Base-by-base conservation (phyloP, 2,329 filamentous ascomycete species). In the Escovopsis sp. region DNA sequence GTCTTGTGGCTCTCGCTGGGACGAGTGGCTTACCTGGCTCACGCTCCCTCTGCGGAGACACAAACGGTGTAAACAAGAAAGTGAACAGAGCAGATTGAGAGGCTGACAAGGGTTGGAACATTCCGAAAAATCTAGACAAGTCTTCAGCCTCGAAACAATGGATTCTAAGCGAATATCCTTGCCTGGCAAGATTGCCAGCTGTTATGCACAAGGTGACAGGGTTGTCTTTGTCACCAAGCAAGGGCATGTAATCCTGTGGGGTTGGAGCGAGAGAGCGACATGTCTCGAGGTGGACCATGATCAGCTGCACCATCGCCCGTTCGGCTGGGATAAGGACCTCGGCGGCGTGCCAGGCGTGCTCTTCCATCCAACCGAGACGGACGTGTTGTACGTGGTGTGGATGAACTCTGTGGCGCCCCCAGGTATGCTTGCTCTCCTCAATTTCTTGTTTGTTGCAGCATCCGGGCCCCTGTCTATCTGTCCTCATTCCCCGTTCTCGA, bases 241-340 rank as follows among this genome's bases (percentile, higher is more conserved):
- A n/a, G 38, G 38, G 0, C 35, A 41, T 5, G 37, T 54, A 13
- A 23, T 52, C 19, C 12, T 39, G 13, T 53, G 47, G 36, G 28
- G 28, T 4, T 52, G 48, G 47, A 37, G 32, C 1, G 46, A 42
- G 2, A 40, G 32, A 3, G 38, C 43, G 2, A 30, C 28, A 0
- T 42, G 49, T 11, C 34, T 53, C 2, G 39, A 46, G 12, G 28
- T 40, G 18, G 36, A 40, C 15, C 29, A 39, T 3, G 18, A 23
- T 6, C 29, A 37, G 7, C 11, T 44, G 4, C 16, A 41, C 9
- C 30, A 19, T 6, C 8, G 15, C 11, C 43, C 34, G n/a, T 4
- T 31, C 6, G 34, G 35, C 3, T 37, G 30, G 9, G 16, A 33
- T 11, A 31, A 21, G 3, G 34, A 40, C 18, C 26, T 37, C 19